These are phyloP conservation scores for Platanthera guangdongensis DNA, from an alignment of 106 monocot genomes.

Conservation along the genomic window DNA sequence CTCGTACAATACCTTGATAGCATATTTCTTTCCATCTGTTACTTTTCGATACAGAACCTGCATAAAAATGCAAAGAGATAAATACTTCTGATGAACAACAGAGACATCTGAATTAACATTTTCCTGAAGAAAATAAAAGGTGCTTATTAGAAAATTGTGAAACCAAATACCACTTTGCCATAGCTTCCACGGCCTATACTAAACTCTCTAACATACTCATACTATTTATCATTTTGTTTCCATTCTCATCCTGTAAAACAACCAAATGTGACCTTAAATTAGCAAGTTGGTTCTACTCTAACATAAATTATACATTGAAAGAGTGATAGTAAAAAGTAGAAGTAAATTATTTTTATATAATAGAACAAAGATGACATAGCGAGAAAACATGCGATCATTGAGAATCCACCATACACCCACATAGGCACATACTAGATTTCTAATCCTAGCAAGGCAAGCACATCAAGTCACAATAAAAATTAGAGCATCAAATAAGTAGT, in stretches of 20 bases:
- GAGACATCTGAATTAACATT: not conserved
- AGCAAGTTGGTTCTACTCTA: not conserved
- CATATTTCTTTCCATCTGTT: conserved; percentile 33
- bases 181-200: conserved; percentile 44
- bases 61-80: not conserved
- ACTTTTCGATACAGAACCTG: conserved; percentile 29
- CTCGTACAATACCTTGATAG: conserved; percentile 25
- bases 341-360: not conserved
- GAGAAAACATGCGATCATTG: no score
- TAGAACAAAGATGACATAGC: not conserved
- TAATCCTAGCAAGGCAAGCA: no score
- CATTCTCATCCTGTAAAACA: conserved; percentile 24
- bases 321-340: not conserved
- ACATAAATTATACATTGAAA: not conserved
- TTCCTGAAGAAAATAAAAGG: not conserved
- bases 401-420: no score
- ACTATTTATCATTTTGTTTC: conserved; percentile 37
- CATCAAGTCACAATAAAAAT: no score
- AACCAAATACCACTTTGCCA: conserved; percentile 37
- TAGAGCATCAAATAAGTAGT: no score
- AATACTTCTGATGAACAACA: not conserved
- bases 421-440: no score
- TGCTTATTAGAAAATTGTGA: not conserved
- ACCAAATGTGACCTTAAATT: not conserved
- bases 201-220: conserved; percentile 38